Evolutionary conservation across 2,329 filamentous ascomycete genomes (phyloP).

Genomic region (Fusarium albosuccineum): DNA sequence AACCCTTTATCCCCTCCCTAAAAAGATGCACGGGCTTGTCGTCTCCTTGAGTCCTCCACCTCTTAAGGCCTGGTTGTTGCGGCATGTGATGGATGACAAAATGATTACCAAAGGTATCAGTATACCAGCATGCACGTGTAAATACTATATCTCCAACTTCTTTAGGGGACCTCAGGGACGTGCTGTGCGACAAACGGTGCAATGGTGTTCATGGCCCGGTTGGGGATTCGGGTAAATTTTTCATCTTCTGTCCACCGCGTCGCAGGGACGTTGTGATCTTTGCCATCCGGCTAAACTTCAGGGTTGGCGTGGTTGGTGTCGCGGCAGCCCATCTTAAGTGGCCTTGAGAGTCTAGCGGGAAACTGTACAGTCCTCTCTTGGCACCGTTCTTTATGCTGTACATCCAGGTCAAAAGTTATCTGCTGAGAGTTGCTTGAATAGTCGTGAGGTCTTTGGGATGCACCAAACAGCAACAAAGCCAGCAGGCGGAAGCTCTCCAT

Average conservation of each 20-base stretch:
- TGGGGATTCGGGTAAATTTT: conserved; percentile 33
- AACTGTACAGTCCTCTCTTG: conserved; percentile 43
- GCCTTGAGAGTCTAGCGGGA: conserved; percentile 43
- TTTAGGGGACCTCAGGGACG: conserved; percentile 56
- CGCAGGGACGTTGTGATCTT: conserved; percentile 54
- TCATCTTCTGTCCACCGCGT: conserved; percentile 51
- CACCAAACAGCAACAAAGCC: conserved; percentile 60
- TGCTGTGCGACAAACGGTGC: conserved; percentile 52
- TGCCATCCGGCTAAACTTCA: conserved; percentile 48
- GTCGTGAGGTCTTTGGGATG: conserved; percentile 52
- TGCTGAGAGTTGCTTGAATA: conserved; percentile 57
- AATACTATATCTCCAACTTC: conserved; percentile 48
- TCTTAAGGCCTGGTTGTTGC: conserved; percentile 7
- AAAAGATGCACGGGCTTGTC: not conserved
- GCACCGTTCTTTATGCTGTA: conserved; percentile 38
- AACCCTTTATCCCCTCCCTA: not conserved
- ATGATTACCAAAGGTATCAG: conserved; percentile 34
- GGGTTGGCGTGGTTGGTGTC: conserved; percentile 57
- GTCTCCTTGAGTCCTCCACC: not conserved
- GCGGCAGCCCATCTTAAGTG: conserved; percentile 48
- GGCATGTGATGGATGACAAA: conserved; percentile 29
- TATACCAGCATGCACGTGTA: conserved; percentile 62
- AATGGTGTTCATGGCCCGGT: conserved; percentile 19
- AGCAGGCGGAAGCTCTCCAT: conserved; percentile 48
- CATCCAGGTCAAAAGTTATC: conserved; percentile 59